Evolutionary conservation across 2,329 filamentous ascomycete genomes (phyloP), one percentile per base, ranked within the genome.

Genomic region (Ustulina deusta): DNA sequence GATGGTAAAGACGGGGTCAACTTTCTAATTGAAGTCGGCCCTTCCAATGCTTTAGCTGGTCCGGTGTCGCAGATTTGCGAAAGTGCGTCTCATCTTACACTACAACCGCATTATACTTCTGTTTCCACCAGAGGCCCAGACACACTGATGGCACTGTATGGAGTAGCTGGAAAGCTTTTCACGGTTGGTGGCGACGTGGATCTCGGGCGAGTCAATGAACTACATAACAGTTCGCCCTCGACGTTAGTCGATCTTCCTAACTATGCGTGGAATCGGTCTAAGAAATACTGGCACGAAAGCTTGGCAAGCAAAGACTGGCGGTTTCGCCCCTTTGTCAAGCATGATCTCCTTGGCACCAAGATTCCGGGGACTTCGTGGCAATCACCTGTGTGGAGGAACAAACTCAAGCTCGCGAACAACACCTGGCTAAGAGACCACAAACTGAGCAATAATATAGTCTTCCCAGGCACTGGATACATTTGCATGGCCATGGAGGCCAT

Each of bases 371-470:
- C 55, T 6, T 48, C 59, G 1, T 66, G 62, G 63, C 48, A 55
- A 10, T 20, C n/a, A 2, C 66, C 66, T 3, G 13, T 36, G 9
- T 70, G 58, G 59, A 61, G 57, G 25, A 69, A 65, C 13, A 52
- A 40, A 17, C 44, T 71, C 1, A 32, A 48, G 7, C 40, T 71
- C 3, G 22, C 13, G 3, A 27, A 66, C 10, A 44, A 71, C 3
- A 76, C 85, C 22, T 84, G 84, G 63, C 78, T 83, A 6, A 73
- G 78, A 22, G 81, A 84, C 68, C 83, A 84, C 74, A 69, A 71
- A 36, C 78, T 84, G 75, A 54, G 44, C 1, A 11, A 27, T n/a
- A 9, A 40, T 3, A n/a, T 32, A 0, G 40, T 65, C 1, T 55
- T 65, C 17, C 63, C 63, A 1, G 63, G 38, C 9, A 11, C 63